Conservation (phyloP, 768 basidiomycete genomes). For the Megacollybia marginata region DNA sequence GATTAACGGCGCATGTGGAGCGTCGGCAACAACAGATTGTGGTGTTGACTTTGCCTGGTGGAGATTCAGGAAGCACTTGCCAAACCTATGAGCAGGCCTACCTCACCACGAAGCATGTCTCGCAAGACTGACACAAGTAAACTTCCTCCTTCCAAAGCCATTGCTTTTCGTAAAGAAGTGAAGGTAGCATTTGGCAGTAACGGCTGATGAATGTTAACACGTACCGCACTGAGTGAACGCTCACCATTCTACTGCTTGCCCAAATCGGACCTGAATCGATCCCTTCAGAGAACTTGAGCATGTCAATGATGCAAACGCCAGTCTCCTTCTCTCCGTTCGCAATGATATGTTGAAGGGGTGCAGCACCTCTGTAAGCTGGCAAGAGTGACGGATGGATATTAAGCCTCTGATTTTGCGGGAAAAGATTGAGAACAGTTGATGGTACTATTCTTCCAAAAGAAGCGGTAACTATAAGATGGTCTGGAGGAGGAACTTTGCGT, state of each 20-base stretch:
- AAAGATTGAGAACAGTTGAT: conserved; percentile 48
- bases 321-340: conserved; percentile 59
- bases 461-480: conserved; percentile 73
- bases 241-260: conserved; percentile 46
- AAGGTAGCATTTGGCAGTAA: conserved; percentile 49
- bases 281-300: conserved; percentile 60
- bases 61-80: not conserved
- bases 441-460: conserved; percentile 89
- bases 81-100: conserved; percentile 18
- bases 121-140: conserved; percentile 67
- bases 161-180: conserved; percentile 40
- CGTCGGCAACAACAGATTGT: conserved; percentile 32
- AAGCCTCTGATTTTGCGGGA: conserved; percentile 50
- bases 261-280: conserved; percentile 78
- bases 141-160: conserved; percentile 60
- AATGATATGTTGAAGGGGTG: conserved; percentile 82
- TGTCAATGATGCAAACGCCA: conserved; percentile 77
- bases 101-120: conserved; percentile 50
- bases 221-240: conserved; percentile 12
- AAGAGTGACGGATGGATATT: conserved; percentile 90
- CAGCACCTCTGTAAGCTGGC: conserved; percentile 83
- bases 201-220: conserved; percentile 26
- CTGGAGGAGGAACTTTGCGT: conserved; percentile 10
- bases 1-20: conserved; percentile 55
- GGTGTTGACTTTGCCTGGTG: conserved; percentile 41